Base-by-base conservation (phyloP, 768 basidiomycete genomes). In the Leccinellum albellum region DNA sequence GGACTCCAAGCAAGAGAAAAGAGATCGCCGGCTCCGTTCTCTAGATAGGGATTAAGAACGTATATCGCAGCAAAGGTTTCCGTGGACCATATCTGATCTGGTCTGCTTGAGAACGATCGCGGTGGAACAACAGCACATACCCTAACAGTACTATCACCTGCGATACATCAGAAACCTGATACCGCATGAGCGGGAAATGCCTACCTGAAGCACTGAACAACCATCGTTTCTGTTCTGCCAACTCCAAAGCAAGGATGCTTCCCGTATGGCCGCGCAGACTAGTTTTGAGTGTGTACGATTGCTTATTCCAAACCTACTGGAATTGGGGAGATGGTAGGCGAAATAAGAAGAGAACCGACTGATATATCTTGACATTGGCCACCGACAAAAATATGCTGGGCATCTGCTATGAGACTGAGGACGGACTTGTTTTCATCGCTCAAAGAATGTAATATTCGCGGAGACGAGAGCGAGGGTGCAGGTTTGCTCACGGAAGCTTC, bases 151-250 rank as follows among this genome's bases (percentile, higher is more conserved):
- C 91, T 92, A 61, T 95, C 94, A 13, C 91, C 94, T 94, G 53
- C 12, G 50, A 40, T 57, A 50, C 17, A 6, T 62, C 23, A 52
- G 57, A 52, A 47, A 55, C 48, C 14, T 26, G 37, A 33, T 6
- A 17, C 17, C 35, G 48, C 50, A 47, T 10, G 21, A 46, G 37
- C 50, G 47, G 2, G 33, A 1, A 32, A 53, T 12, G 64, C 80
- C 57, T 69, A 90, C 93, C 89, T 47, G 92, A 94, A 5, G 92
- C 87, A 61, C 94, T 96, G 66, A 97, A 90, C 26, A 97, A 68
- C 94, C 94, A 96, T 47, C 81, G 76, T 65, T 84, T 87, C 54
- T 89, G 87, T 53, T 81, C 73, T 7, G 87, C 88, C 59, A 89
- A 82, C 63, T 89, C 87, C 48, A 97, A 75, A 9, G 87, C 86